Evolutionary conservation across 2,329 filamentous ascomycete species (phyloP).

Genomic region (Chrysoporthe deuterocubensis): DNA sequence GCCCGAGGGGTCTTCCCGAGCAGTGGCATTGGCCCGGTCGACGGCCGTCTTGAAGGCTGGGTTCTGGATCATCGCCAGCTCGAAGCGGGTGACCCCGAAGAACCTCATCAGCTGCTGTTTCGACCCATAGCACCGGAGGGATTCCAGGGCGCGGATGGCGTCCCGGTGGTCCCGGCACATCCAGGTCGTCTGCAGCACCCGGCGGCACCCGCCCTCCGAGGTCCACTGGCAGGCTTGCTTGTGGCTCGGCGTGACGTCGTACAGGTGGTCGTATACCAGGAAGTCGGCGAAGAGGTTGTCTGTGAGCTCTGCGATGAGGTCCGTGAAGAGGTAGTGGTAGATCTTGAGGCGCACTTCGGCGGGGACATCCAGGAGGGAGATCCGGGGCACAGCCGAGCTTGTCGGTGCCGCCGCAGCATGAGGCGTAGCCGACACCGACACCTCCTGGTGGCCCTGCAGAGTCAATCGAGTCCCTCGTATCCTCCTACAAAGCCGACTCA

Average conservation of each 20-base stretch:
- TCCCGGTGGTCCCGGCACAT: slow-evolving; percentile 10
- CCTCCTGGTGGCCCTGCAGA: not conserved
- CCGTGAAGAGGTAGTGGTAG: slow-evolving; percentile 7
- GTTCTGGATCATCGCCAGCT: slow-evolving; percentile 3
- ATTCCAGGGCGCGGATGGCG: not conserved
- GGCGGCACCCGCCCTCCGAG: not conserved
- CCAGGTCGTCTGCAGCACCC: slow-evolving; percentile 3
- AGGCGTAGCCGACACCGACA: not conserved
- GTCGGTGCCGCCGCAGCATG: not conserved
- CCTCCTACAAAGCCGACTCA: not conserved
- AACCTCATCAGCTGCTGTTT: not conserved
- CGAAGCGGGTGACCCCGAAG: not conserved
- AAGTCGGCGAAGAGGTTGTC: slow-evolving; percentile 16
- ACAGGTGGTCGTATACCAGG: slow-evolving; percentile 6
- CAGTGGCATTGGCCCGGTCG: not conserved
- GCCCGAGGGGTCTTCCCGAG: not conserved
- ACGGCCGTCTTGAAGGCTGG: slow-evolving; percentile 11
- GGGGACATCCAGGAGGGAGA: not conserved
- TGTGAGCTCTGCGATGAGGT: slow-evolving; percentile 3
- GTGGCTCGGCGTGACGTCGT: slow-evolving; percentile 4
- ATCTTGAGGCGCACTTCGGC: slow-evolving; percentile 14
- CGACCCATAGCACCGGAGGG: not conserved
- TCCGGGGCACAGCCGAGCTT: not conserved
- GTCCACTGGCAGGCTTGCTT: slow-evolving; percentile 10
- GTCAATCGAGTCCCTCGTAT: not conserved